phyloP scores from a whole-genome alignment of 441 rosid genomes.

The Omphalea diandra region DNA sequence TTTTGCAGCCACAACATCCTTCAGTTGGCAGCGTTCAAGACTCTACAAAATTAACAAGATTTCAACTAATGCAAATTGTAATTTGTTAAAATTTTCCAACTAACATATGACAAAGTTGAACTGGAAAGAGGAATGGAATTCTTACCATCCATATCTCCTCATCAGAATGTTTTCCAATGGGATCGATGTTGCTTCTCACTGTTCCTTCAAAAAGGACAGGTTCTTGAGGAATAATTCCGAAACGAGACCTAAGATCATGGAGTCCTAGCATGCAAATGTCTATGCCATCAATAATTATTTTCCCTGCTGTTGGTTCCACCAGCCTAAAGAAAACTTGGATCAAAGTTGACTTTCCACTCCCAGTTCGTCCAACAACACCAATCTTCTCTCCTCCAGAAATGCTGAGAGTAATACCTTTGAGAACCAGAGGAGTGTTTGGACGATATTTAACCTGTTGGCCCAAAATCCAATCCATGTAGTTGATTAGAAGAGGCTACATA shows the following conservation, averaged over 20 bases:
- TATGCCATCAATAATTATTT: conserved; percentile 71
- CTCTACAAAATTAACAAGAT: conserved; percentile 38
- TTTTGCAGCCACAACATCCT: conserved; percentile 69
- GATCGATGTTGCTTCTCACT: conserved; percentile 88
- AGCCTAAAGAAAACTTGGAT: conserved; percentile 87
- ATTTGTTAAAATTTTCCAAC: neutral
- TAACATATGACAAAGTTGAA: neutral
- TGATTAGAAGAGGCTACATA: conserved; percentile 3
- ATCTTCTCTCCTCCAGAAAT: conserved; percentile 86
- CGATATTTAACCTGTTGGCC: conserved; percentile 73
- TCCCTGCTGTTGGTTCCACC: conserved; percentile 86
- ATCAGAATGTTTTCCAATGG: conserved; percentile 67
- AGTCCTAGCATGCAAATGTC: conserved; percentile 76
- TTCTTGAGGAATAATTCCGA: conserved; percentile 95
- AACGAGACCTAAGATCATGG: conserved; percentile 88
- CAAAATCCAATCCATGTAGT: conserved; percentile 6
- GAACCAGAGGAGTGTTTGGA: conserved; percentile 81
- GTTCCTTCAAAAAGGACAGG: conserved; percentile 98
- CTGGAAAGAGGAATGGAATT: neutral
- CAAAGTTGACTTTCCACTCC: conserved; percentile 93
- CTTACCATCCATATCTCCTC: conserved; percentile 92
- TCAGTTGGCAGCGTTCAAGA: conserved; percentile 91
- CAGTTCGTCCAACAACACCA: conserved; percentile 93
- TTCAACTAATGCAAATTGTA: neutral
- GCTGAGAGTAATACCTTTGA: conserved; percentile 76